These are phyloP conservation scores for Candida sp. DNA, from an alignment of 1,139 yeast genomes.

Conservation along the genomic window DNA sequence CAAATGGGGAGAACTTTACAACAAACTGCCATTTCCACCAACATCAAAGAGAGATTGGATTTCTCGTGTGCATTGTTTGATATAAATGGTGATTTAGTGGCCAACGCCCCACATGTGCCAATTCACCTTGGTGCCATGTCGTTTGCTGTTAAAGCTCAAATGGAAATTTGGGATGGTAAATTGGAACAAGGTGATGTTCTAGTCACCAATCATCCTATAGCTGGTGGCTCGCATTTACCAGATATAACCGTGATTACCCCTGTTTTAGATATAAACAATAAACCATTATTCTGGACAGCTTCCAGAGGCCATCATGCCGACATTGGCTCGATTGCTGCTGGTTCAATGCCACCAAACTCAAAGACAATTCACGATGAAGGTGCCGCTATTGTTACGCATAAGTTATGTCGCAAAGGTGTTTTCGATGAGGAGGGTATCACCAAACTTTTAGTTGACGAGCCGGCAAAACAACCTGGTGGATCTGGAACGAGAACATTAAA, in stretches of 20 bases:
- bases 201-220: constrained; percentile 75
- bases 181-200: constrained; percentile 69
- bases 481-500: constrained; percentile 40
- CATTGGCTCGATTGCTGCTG: constrained; percentile 44
- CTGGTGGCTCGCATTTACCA: constrained; percentile 82
- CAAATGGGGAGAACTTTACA: constrained; percentile 84
- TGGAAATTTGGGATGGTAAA: constrained; percentile 58
- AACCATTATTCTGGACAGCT: constrained; percentile 44
- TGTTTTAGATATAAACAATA: constrained; percentile 29
- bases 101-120: constrained; percentile 88
- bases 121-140: constrained; percentile 89
- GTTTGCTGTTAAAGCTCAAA: constrained; percentile 71
- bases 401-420: constrained; percentile 31
- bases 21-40: constrained; percentile 81
- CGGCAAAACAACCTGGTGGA: constrained; percentile 45
- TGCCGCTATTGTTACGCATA: constrained; percentile 39
- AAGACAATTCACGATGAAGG: constrained; percentile 44
- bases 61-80: constrained; percentile 85
- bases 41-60: constrained; percentile 79
- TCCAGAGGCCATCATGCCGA: constrained; percentile 49
- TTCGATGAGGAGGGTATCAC: constrained; percentile 43
- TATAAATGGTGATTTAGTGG: constrained; percentile 71
- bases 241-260: constrained; percentile 82
- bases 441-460: constrained; percentile 34
- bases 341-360: constrained; percentile 47